phyloP scores from a whole-genome alignment of 768 basidiomycete species.

The Lenzites betulinus region DNA sequence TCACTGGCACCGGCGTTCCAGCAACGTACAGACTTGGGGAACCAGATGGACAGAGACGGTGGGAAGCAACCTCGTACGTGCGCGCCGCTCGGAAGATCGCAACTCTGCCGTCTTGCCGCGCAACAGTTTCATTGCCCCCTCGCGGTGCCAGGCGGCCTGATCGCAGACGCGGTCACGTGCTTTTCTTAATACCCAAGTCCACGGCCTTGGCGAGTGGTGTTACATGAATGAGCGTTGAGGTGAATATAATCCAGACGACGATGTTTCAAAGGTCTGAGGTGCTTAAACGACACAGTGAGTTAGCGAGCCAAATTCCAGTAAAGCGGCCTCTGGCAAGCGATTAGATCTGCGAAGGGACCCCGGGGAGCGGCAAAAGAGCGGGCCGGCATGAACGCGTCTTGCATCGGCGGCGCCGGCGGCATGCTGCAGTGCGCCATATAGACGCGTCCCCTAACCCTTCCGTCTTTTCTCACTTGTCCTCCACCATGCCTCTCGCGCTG shows the following conservation, averaged over 20 bases:
- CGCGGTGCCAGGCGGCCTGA: not conserved
- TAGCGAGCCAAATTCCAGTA: too few relatives aligned
- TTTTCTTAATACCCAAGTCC: too few relatives aligned
- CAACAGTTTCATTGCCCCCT: too few relatives aligned
- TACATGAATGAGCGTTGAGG: too few relatives aligned
- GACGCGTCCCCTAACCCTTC: conserved; percentile 7
- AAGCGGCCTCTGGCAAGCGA: too few relatives aligned
- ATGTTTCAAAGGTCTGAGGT: too few relatives aligned
- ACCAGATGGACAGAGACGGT: too few relatives aligned
- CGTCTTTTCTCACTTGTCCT: not conserved
- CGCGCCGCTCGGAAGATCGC: not conserved
- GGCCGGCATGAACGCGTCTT: conserved; percentile 8
- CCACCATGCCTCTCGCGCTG: conserved; percentile 23
- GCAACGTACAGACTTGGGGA: too few relatives aligned
- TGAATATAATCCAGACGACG: too few relatives aligned
- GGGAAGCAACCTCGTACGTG: not conserved
- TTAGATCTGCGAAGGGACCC: not conserved
- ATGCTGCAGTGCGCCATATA: not conserved
- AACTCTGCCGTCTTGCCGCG: not conserved
- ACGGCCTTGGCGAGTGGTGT: too few relatives aligned
- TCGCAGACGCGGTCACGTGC: conserved; percentile 10
- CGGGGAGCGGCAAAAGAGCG: not conserved
- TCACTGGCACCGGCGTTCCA: not conserved
- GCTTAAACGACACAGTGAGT: too few relatives aligned
- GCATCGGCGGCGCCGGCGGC: not conserved